phyloP scores from a whole-genome alignment of 2,329 filamentous ascomycete genomes.

The Magnaporthiopsis rhizophila region DNA sequence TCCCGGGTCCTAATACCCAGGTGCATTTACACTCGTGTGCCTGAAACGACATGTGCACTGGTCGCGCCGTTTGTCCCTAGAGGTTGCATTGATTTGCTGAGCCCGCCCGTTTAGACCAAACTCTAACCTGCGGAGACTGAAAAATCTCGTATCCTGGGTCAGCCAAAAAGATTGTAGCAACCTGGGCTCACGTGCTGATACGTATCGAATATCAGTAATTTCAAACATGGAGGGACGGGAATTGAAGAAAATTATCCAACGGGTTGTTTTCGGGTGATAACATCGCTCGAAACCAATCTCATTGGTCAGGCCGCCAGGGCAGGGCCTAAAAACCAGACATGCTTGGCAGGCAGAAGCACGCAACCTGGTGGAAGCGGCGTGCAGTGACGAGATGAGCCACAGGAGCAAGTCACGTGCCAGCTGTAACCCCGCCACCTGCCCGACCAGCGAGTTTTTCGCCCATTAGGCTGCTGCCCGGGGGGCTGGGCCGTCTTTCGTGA shows the following conservation, averaged over 20 bases:
- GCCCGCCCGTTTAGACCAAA: too few relatives aligned
- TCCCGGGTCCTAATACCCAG: too few relatives aligned
- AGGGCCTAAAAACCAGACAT: neutral
- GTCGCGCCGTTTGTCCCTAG: neutral
- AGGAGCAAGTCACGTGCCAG: constrained; percentile 1
- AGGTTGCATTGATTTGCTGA: too few relatives aligned
- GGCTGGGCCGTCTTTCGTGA: constrained; percentile 2
- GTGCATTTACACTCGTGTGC: neutral
- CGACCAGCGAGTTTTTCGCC: constrained; percentile 7
- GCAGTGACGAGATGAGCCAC: neutral
- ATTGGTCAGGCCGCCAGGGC: neutral
- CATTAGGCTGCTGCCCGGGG: constrained; percentile 1
- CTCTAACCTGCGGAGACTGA: too few relatives aligned
- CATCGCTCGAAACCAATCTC: neutral
- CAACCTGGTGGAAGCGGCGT: neutral
- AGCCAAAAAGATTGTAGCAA: too few relatives aligned
- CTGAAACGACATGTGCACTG: too few relatives aligned
- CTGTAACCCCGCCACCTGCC: constrained; percentile 4
- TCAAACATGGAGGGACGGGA: too few relatives aligned
- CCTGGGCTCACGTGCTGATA: too few relatives aligned
- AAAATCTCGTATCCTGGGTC: too few relatives aligned
- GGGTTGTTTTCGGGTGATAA: neutral
- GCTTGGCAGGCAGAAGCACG: neutral
- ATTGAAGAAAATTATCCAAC: neutral
- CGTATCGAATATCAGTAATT: too few relatives aligned